A percentile compares a stretch with the other conserved stretches of the same genome.
phyloP scores from a whole-genome alignment of 2,329 filamentous ascomycete species.

The Chrysoporthe cubensis region DNA sequence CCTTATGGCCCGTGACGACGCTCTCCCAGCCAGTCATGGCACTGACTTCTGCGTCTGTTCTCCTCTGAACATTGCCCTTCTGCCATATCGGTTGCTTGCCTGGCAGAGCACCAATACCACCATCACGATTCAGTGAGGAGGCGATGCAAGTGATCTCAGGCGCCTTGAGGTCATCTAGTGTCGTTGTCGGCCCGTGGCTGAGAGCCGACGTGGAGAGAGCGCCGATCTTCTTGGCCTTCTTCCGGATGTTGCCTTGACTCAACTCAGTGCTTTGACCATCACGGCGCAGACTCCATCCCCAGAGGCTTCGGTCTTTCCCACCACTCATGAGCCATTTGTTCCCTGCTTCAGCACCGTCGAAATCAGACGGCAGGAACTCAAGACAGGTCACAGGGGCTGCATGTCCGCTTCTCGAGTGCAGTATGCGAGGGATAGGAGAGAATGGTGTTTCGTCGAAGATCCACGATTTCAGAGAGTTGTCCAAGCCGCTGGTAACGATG shows the following conservation, averaged over 20 bases:
- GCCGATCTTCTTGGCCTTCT: constrained; percentile 88
- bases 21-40: constrained; percentile 95
- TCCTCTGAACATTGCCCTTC: constrained; percentile 68
- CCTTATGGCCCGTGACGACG: constrained; percentile 87
- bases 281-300: constrained; percentile 93
- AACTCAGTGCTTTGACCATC: constrained; percentile 94
- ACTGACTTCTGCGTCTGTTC: constrained; percentile 71
- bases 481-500: constrained; percentile 84
- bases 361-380: constrained; percentile 83
- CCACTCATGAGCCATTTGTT: constrained; percentile 96
- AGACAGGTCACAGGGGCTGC: constrained; percentile 83
- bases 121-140: constrained; percentile 90
- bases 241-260: constrained; percentile 86
- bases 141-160: constrained; percentile 91
- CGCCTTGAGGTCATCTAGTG: constrained; percentile 79
- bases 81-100: constrained; percentile 84
- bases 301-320: constrained; percentile 86
- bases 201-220: constrained; percentile 63
- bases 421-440: constrained; percentile 79
- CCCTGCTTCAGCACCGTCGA: constrained; percentile 83
- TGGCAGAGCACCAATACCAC: constrained; percentile 84
- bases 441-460: constrained; percentile 94
- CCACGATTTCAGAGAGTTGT: constrained; percentile 95
- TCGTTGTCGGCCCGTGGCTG: constrained; percentile 63
- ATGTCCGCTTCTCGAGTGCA: constrained; percentile 88